These are phyloP conservation scores for Stentor coeruleus DNA, from an alignment of 73 alveolate species.

Conservation along the genomic window DNA sequence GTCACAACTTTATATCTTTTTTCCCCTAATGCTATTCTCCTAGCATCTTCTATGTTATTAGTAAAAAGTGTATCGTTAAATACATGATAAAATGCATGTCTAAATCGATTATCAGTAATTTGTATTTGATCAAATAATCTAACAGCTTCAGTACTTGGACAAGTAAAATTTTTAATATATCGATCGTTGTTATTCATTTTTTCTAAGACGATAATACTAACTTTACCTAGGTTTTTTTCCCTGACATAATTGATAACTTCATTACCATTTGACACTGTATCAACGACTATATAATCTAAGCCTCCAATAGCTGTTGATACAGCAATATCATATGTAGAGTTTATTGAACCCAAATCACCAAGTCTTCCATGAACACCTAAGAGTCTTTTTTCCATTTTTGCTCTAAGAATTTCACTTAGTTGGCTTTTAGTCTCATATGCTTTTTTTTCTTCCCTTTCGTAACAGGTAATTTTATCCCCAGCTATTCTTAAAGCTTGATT, in stretches of 20 bases:
- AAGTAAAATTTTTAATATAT: conserved; percentile 24
- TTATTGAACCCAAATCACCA: conserved; percentile 80
- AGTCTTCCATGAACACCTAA: conserved; percentile 84
- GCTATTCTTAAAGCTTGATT: too few species aligned
- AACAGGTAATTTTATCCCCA: too few species aligned
- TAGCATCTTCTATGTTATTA: conserved; percentile 58
- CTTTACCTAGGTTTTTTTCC: conserved; percentile 58
- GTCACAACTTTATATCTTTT: conserved; percentile 55
- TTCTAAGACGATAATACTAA: conserved; percentile 60
- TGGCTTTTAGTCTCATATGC: conserved; percentile 35
- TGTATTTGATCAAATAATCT: conserved; percentile 52
- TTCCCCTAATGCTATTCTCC: conserved; percentile 66
- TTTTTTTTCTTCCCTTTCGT: conserved; percentile 32
- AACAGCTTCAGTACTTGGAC: conserved; percentile 16
- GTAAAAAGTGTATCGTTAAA: conserved; percentile 72
- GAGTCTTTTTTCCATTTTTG: conserved; percentile 63
- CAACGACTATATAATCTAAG: conserved; percentile 80
- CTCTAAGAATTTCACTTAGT: conserved; percentile 46
- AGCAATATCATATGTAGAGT: conserved; percentile 70
- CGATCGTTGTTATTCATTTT: conserved; percentile 43
- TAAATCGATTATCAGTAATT: conserved; percentile 36
- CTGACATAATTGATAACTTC: conserved; percentile 45
- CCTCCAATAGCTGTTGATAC: conserved; percentile 64
- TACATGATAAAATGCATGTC: conserved; percentile 53
- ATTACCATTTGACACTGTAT: conserved; percentile 59